Base-by-base conservation (phyloP, 257 asterid species). In the Scutellaria minor region DNA sequence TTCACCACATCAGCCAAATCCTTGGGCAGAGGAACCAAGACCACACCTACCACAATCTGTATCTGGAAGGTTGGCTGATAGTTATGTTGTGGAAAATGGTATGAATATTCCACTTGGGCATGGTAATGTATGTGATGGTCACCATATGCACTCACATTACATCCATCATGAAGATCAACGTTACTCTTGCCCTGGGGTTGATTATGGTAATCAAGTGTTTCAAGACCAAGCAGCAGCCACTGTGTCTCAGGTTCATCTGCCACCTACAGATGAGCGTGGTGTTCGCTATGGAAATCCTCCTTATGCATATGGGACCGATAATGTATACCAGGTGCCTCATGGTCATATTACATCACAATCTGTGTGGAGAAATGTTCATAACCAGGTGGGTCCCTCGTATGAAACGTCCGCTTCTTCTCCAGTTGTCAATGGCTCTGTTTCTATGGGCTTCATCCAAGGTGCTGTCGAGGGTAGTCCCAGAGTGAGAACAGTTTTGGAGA, bases 341-440 rank as follows among this genome's bases (percentile, higher is more conserved):
- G 91, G 86, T 69, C 96, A 83, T 63, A 61, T 83, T 53, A 86
- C 90, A 66, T 51, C 89, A 47, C 92, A 86, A 54, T 45, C 93
- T 62, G 35, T 82, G 44, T 80, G 95, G 98, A 87, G 99, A 85
- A 95, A 92, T 72, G 82, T 83, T 51, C 96, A 85, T 54, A 72
- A 76, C 74, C 95, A 81, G 51, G 95, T 86, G 70, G 80, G 80
- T 66, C 89, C 81, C 37, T 10, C 89, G 31, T 83, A 79, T 54
- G 98, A 91, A 64, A 61, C 85, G 51, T 66, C 89, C 52, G 79
- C 75, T 78, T 77, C 89, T 54, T 79, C 88, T 68, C 95, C 84
- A 79, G 47, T 85, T 40, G 87, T 80, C 53, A 85, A 84, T 85
- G 90, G 94, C 37, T 78, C 92, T 71, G 76, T 81, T 53, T 73